Conservation (phyloP, 148 eudicot genomes). For the Rhododendron molle region DNA sequence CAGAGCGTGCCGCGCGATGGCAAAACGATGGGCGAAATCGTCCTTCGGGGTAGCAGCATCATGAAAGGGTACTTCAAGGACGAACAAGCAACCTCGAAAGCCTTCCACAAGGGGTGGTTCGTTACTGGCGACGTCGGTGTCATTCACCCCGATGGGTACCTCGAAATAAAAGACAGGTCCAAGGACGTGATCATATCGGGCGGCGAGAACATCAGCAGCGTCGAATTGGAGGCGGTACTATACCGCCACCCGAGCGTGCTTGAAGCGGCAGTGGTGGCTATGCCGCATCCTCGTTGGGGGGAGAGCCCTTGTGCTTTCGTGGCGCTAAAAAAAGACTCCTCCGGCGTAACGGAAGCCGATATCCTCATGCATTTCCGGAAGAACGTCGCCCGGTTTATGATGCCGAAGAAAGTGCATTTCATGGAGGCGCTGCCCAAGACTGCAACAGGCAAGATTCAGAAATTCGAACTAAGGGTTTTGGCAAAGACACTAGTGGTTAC, state of each 20-base stretch:
- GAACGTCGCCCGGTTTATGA: constrained; percentile 55
- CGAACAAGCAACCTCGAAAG: constrained; percentile 38
- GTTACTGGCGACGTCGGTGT: constrained; percentile 84
- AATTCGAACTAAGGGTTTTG: constrained; percentile 42
- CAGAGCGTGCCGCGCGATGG: constrained; percentile 61
- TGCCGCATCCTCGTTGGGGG: constrained; percentile 78
- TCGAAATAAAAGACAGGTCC: constrained; percentile 69
- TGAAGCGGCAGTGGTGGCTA: constrained; percentile 77
- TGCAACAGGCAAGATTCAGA: constrained; percentile 47
- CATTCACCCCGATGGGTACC: constrained; percentile 69
- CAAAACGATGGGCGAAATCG: constrained; percentile 62
- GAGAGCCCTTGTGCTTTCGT: constrained; percentile 92
- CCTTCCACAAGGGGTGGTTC: constrained; percentile 67
- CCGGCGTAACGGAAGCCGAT: constrained; percentile 34
- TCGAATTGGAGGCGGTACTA: constrained; percentile 57
- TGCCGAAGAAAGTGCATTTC: constrained; percentile 67
- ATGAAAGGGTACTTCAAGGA: constrained; percentile 83
- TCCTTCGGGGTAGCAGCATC: constrained; percentile 73
- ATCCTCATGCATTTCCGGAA: constrained; percentile 46
- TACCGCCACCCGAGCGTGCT: constrained; percentile 44
- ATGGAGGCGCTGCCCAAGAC: constrained; percentile 58
- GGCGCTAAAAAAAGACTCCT: constrained; percentile 21
- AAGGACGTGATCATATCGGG: constrained; percentile 44
- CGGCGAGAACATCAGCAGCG: constrained; percentile 88
- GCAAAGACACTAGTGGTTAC: constrained; percentile 30